Base-by-base conservation (phyloP, 805 yeast genomes). In the Wickerhamiella kurtzmanii region DNA sequence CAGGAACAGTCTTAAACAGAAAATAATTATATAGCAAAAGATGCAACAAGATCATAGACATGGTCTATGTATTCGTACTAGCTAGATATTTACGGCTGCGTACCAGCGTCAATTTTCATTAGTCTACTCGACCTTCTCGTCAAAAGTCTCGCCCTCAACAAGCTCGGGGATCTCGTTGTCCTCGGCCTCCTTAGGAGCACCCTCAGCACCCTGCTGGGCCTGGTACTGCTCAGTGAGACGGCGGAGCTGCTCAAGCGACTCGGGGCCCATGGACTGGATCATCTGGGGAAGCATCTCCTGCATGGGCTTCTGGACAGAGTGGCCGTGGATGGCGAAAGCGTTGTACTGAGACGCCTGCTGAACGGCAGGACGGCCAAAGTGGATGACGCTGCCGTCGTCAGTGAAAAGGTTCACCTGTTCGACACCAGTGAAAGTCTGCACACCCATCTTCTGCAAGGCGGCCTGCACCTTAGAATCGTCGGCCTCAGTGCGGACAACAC, bases 401-500 rank as follows among this genome's bases (percentile, higher is more conserved):
- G 76, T 82, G 83, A 92, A 88, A 76, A 89, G 84, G 79, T 88
- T 89, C 63, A 95, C 97, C 75, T 89, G 96, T 67, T 86, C 94
- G 62, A 89, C 80, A 62, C 83, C 86, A 57, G 82, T 87, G 60
- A 89, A 71, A 61, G 86, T 82, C 70, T 82, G 84, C 56, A 88
- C 94, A 70, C 83, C 81, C 67, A 89, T 75, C 73, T 88, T 87
- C 68, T 79, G 81, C 70, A 89, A 74, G 63, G 89, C 78, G 60
- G 80, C 83, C 72, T 85, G 87, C 67, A 89, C 76, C 72, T 88
- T 87, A 68, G 86, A 74, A 64, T 87, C 95, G 61, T 79, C 86
- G 53, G 66, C 70, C 70, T 82, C 86, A 52, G 75, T 64, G 61
- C 61, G 59, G 51, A 55, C 58, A 58, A 71, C 64, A 75, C 86